Evolutionary conservation across 2,329 filamentous ascomycete genomes (phyloP).

Genomic region (Coniochaeta hoffmannii): DNA sequence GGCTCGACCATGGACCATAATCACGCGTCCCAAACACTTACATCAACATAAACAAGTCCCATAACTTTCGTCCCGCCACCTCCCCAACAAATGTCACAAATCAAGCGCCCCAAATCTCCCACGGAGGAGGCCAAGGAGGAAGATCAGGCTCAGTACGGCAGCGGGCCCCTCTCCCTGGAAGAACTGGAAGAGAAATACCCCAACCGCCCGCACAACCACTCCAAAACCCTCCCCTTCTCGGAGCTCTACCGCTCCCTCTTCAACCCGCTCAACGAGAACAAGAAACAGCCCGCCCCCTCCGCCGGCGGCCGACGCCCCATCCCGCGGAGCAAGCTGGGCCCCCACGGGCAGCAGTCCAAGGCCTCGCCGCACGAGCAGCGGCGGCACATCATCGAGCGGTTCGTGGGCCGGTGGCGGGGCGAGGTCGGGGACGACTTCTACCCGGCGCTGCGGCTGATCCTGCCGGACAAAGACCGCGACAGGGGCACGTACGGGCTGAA

Average conservation of each 20-base stretch:
- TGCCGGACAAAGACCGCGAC: slow-evolving; percentile 89
- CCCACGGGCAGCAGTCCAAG: slow-evolving; percentile 52
- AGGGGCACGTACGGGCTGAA: slow-evolving; percentile 91
- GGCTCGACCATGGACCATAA: no score
- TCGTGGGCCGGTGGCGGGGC: slow-evolving; percentile 78
- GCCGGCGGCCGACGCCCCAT: slow-evolving; percentile 41
- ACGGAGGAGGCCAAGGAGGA: slow-evolving; percentile 38
- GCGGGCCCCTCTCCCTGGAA: slow-evolving; percentile 27
- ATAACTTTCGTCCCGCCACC: no score
- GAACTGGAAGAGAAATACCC: slow-evolving; percentile 53
- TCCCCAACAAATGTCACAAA: slow-evolving; percentile 11
- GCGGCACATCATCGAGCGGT: slow-evolving; percentile 73
- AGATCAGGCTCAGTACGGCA: slow-evolving; percentile 43
- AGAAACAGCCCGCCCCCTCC: slow-evolving; percentile 59
- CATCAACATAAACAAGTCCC: no score
- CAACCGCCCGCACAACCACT: slow-evolving; percentile 73
- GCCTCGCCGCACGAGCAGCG: slow-evolving; percentile 70
- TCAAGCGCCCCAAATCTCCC: slow-evolving; percentile 16
- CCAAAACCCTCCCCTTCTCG: slow-evolving; percentile 73
- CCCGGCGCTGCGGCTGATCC: slow-evolving; percentile 82
- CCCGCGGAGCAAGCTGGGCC: slow-evolving; percentile 31
- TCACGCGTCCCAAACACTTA: no score
- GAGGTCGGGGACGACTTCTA: slow-evolving; percentile 91
- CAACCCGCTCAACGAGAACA: slow-evolving; percentile 71
- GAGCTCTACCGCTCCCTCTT: slow-evolving; percentile 73